Evolutionary conservation across 306 rosid species (phyloP).

Genomic region (Ormosia emarginata): DNA sequence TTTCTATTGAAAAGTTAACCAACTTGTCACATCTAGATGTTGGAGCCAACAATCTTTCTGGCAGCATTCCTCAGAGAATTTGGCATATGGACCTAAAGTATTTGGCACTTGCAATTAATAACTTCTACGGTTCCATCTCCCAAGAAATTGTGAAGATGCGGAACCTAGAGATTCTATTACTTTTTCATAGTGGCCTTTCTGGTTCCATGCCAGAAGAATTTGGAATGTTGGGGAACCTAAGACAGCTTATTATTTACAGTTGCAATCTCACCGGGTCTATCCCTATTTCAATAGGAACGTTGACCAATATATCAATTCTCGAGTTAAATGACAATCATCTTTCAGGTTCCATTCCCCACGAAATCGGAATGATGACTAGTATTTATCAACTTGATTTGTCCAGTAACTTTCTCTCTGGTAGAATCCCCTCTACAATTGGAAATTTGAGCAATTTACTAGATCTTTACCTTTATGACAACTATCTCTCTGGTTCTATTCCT

Average conservation of each 20-base stretch:
- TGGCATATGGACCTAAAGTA: background rate
- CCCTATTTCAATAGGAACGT: no score
- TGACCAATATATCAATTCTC: background rate
- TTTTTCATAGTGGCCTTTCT: background rate
- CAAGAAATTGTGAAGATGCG: background rate
- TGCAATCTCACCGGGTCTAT: constrained; percentile 10
- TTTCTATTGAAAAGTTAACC: background rate
- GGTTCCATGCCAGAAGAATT: background rate
- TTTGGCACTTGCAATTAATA: fast-evolving
- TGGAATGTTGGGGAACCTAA: background rate
- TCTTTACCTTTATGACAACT: no score
- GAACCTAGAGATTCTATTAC: background rate
- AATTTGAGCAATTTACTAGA: background rate
- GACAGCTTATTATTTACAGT: background rate
- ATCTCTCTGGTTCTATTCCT: no score
- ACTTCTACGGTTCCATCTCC: background rate
- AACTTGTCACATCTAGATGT: background rate
- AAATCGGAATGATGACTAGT: background rate
- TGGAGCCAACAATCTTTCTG: background rate
- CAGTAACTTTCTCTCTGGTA: background rate
- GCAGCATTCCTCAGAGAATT: background rate
- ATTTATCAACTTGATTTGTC: background rate
- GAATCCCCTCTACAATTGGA: constrained; percentile 6
- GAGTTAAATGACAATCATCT: background rate
- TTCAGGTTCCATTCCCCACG: background rate